Evolutionary conservation across 257 asterid species (phyloP).

Genomic region (Galeopsis tetrahit): DNA sequence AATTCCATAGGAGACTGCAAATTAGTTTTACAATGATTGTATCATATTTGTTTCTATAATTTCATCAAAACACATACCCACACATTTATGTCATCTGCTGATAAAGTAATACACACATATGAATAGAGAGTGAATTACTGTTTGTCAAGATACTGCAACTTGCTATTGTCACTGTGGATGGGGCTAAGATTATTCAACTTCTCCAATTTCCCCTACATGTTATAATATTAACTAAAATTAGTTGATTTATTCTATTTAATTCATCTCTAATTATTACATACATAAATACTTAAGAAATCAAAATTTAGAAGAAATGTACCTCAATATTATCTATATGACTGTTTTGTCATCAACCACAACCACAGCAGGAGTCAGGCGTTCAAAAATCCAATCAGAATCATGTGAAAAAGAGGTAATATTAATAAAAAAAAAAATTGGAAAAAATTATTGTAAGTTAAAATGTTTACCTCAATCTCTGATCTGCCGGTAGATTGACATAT

Average conservation of each 20-base stretch:
- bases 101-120: background rate
- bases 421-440: background rate
- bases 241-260: background rate
- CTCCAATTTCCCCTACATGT: constrained; percentile 54
- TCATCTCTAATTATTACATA: background rate
- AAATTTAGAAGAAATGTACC: constrained; percentile 39
- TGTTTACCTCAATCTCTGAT: constrained; percentile 48
- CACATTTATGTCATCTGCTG: background rate
- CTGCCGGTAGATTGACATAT: constrained; percentile 49
- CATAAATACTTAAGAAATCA: background rate
- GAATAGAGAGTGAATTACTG: constrained; percentile 45
- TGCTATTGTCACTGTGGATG: constrained; percentile 48
- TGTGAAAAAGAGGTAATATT: background rate
- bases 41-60: background rate
- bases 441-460: background rate
- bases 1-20: no score
- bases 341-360: constrained; percentile 20
- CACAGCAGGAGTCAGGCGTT: background rate
- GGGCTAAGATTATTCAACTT: constrained; percentile 48
- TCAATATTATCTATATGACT: constrained; percentile 55
- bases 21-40: no score
- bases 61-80: background rate
- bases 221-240: background rate
- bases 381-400: background rate
- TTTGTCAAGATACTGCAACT: constrained; percentile 52